Percentiles rank a stretch among this genome's conserved stretches.
phyloP scores from a whole-genome alignment of 1,284 basidiomycete species.

The Naganishia sp. region DNA sequence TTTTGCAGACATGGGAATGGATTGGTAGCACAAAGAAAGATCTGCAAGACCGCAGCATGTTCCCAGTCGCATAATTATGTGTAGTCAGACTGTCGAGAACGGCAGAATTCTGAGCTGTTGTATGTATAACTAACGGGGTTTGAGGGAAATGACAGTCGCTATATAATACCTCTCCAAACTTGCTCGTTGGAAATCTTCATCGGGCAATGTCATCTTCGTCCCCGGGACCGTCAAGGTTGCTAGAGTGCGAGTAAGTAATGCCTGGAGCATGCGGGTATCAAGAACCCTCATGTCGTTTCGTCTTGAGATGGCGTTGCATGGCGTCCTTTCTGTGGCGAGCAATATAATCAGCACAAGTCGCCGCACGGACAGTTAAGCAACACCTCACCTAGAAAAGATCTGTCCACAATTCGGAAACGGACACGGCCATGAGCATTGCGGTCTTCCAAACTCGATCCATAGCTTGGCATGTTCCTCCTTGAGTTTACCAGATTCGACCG shows the following conservation, averaged over 20 bases:
- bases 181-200: too few species aligned
- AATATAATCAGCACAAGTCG: background rate
- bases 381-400: constrained; percentile 32
- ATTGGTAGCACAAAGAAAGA: constrained; percentile 32
- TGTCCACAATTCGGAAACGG: constrained; percentile 32
- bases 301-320: constrained; percentile 35
- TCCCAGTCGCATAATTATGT: constrained; percentile 11
- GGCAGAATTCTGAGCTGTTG: too few species aligned
- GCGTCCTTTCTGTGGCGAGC: constrained; percentile 32
- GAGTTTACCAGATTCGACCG: constrained; percentile 33
- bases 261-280: background rate
- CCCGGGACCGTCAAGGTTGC: background rate
- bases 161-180: too few species aligned
- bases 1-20: constrained; percentile 32
- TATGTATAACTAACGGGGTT: too few species aligned
- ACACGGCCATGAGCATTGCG: constrained; percentile 34
- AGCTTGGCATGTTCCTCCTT: constrained; percentile 31
- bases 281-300: constrained; percentile 27
- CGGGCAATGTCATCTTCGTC: background rate
- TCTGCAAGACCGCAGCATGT: constrained; percentile 26
- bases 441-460: constrained; percentile 33
- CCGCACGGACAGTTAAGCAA: background rate
- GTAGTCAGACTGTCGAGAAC: too few species aligned
- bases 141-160: too few species aligned
- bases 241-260: background rate